Evolutionary conservation across 2,329 filamentous ascomycete species (phyloP).

Genomic region (Lasiodiplodia sp.): DNA sequence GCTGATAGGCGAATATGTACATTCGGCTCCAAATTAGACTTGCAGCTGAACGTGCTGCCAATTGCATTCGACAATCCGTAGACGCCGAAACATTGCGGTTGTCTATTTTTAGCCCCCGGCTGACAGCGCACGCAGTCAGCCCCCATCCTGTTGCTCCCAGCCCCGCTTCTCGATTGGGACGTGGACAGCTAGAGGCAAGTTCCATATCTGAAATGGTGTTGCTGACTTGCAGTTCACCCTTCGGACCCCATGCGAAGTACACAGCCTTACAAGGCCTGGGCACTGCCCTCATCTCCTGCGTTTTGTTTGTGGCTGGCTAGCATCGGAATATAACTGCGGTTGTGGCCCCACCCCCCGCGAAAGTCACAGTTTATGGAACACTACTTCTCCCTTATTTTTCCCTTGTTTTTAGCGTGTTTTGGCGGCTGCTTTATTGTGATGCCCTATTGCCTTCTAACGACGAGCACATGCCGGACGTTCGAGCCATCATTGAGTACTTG

Average conservation of each 20-base stretch:
- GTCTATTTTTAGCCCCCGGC: conserved; percentile 20
- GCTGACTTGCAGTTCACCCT: conserved; percentile 11
- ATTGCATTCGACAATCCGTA: neutral
- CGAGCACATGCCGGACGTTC: neutral
- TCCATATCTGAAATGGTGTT: conserved; percentile 7
- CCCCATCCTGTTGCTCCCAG: conserved; percentile 1
- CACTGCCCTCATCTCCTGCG: neutral
- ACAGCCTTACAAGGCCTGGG: conserved; percentile 1
- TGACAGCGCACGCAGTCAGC: conserved; percentile 8
- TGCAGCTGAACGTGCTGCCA: neutral
- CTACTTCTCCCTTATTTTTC: neutral
- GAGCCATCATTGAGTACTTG: neutral
- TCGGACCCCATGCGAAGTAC: conserved; percentile 3
- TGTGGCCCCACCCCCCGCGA: neutral
- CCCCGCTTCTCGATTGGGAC: conserved; percentile 17
- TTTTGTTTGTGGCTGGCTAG: neutral
- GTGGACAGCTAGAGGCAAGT: conserved; percentile 3
- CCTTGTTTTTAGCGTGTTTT: neutral
- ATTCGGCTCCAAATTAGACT: neutral
- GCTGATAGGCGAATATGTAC: neutral
- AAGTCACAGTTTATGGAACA: neutral
- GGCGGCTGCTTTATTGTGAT: conserved; percentile 1
- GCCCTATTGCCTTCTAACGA: neutral
- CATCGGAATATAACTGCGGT: conserved; percentile 5
- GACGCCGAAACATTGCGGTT: neutral